Base-by-base conservation (phyloP, 331 rosid genomes). In the Phaseolus coccineus region DNA sequence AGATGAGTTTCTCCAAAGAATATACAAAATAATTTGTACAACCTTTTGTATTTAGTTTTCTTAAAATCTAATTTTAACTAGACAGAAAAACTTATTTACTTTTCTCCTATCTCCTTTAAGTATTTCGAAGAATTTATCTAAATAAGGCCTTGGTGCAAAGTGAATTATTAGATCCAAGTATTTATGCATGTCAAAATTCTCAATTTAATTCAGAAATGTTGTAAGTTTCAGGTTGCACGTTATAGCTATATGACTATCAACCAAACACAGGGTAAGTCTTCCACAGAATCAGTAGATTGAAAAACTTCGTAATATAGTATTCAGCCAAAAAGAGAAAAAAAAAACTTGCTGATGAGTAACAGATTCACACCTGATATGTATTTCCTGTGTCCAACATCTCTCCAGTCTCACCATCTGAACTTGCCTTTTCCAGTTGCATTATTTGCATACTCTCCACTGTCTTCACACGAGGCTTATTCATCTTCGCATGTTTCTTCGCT, bases 401-500 rank as follows among this genome's bases (percentile, higher is more conserved):
- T 37, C 71, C 87, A 68, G 57, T 69, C 39, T 83, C 92, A 77
- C 85, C 62, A 70, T 78, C 86, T 47, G 92, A 83, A 77, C 71
- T 74, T 48, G 56, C 82, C 46, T 77, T 82, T 55, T 83, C 89
- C 37, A 50, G 33, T 1, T 78, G 68, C 73, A 55, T 71, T 48
- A 77, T 73, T 66, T 76, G 57, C 55, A 85, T 73, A 73, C 50
- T 74, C 76, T 76, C 91, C 62, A 57, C 78, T 47, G 83, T 31
- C 16, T 78, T 91, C 53, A 12, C 77, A 47, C 61, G 84, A 75
- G 79, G 77, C 81, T 87, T 87, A 87, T 86, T 91, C 24, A 84
- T 72, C 83, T 86, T 93, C 12, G 97, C 97, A 11, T 77, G 77
- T 74, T 91, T 95, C 84, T 89, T 95, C 3, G 96, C 97, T 75